Evolutionary conservation across 192 early-diverging fungal genomes (phyloP).

Genomic region (Phlyctochytrium planicorne): DNA sequence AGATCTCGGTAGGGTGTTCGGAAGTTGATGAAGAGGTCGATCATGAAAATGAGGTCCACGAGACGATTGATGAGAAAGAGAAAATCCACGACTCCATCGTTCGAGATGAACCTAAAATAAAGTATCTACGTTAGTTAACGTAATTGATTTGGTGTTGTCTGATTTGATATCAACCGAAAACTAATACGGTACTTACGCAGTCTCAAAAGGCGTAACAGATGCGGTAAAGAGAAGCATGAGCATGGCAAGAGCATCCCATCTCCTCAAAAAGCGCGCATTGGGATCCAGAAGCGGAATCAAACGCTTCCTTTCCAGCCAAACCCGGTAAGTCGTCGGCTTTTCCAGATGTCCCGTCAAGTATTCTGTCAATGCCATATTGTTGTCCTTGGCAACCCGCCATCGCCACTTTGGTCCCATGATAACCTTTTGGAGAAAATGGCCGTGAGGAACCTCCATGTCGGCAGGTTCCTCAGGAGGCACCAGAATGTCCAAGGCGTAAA

Average conservation of each 20-base stretch:
- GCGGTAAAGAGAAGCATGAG: conserved; percentile 52
- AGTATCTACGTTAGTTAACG: not conserved
- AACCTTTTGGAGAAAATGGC: conserved; percentile 43
- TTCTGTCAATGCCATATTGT: conserved; percentile 32
- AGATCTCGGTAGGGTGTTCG: conserved; percentile 50
- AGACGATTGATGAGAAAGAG: conserved; percentile 49
- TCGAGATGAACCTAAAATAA: conserved; percentile 11
- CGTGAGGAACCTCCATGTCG: conserved; percentile 44
- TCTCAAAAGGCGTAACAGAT: conserved; percentile 50
- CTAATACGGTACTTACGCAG: conserved; percentile 50
- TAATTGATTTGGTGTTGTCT: not conserved
- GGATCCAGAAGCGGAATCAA: conserved; percentile 39
- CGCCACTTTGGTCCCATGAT: conserved; percentile 26
- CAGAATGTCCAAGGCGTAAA: conserved; percentile 45
- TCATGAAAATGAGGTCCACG: conserved; percentile 53
- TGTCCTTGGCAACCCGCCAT: conserved; percentile 41
- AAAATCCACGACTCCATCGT: conserved; percentile 30
- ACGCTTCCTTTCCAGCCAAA: conserved; percentile 22
- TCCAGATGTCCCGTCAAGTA: conserved; percentile 38
- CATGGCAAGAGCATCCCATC: conserved; percentile 49
- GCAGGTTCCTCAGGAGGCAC: conserved; percentile 39
- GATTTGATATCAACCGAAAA: not conserved
- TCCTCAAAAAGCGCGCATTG: conserved; percentile 37
- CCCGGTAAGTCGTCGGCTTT: conserved; percentile 31
- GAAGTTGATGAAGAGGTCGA: conserved; percentile 51